These are phyloP conservation scores for Suillus tomentosus DNA, from an alignment of 768 basidiomycete species.

Conservation along the genomic window DNA sequence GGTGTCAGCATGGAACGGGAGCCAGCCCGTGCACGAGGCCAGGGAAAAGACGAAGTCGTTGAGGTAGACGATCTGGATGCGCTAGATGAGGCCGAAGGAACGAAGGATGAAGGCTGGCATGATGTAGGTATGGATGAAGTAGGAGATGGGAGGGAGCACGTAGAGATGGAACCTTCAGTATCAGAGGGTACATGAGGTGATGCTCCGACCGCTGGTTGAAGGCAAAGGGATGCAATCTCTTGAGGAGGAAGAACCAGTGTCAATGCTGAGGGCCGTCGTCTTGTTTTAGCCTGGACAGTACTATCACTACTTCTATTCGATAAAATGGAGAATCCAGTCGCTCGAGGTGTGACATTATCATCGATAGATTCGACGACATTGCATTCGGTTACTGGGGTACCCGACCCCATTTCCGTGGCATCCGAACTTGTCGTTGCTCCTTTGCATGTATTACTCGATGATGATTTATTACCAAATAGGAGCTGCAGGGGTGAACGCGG, in stretches of 20 bases:
- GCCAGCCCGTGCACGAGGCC: conserved; percentile 23
- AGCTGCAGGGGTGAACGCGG: conserved; percentile 12
- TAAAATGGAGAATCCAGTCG: conserved; percentile 17
- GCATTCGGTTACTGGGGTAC: conserved; percentile 13
- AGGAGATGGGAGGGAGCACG: conserved; percentile 18
- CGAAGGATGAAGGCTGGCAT: conserved; percentile 12
- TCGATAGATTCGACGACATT: conserved; percentile 15
- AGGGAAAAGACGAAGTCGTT: conserved; percentile 19
- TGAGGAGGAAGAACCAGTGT: conserved; percentile 20
- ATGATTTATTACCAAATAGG: conserved; percentile 14
- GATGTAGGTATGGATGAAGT: conserved; percentile 13
- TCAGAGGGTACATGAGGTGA: conserved; percentile 26
- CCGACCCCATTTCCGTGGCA: conserved; percentile 11
- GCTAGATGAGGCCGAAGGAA: conserved; percentile 6
- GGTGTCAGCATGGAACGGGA: conserved; percentile 31
- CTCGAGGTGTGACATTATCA: conserved; percentile 31
- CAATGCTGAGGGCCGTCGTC: conserved; percentile 17
- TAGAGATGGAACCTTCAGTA: conserved; percentile 15
- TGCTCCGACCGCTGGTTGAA: conserved; percentile 26
- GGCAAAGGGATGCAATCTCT: conserved; percentile 2
- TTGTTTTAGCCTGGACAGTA: conserved; percentile 8
- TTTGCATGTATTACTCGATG: conserved; percentile 7
- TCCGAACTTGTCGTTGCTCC: neutral
- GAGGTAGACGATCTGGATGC: conserved; percentile 6
- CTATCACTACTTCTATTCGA: conserved; percentile 1